These are phyloP conservation scores for Nakazawaea ernobii DNA, from an alignment of 805 yeast species.

Conservation along the genomic window DNA sequence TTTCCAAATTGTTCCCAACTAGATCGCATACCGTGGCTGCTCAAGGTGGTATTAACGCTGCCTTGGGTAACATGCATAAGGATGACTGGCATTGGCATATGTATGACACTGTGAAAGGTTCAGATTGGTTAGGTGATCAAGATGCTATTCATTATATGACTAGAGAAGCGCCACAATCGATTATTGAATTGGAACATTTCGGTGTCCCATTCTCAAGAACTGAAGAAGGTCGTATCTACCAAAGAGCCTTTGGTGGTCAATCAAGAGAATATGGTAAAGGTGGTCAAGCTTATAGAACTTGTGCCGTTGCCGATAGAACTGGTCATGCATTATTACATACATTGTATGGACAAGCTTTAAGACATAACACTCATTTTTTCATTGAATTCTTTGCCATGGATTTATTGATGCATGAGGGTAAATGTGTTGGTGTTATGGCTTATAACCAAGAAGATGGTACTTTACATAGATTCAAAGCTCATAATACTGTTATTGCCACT, in stretches of 20 bases:
- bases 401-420: conserved; percentile 90
- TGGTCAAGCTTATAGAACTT: conserved; percentile 98
- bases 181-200: conserved; percentile 94
- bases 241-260: conserved; percentile 99
- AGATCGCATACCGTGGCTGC: conserved; percentile 99
- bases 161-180: conserved; percentile 92
- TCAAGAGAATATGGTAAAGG: conserved; percentile 93
- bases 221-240: conserved; percentile 94
- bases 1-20: conserved; percentile 94
- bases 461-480: conserved; percentile 94
- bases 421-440: conserved; percentile 94
- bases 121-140: conserved; percentile 99
- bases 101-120: conserved; percentile 99
- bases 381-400: conserved; percentile 97
- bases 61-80: conserved; percentile 95
- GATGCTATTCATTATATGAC: conserved; percentile 99
- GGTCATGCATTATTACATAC: conserved; percentile 97
- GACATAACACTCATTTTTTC: conserved; percentile 97
- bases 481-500: conserved; percentile 93
- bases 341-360: conserved; percentile 90
- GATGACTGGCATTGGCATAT: conserved; percentile 99
- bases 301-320: conserved; percentile 99
- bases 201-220: conserved; percentile 99
- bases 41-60: conserved; percentile 99
- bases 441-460: conserved; percentile 99